Base-by-base conservation (phyloP, 352 stramenopile species). In the Globisporangium cederbergense region DNA sequence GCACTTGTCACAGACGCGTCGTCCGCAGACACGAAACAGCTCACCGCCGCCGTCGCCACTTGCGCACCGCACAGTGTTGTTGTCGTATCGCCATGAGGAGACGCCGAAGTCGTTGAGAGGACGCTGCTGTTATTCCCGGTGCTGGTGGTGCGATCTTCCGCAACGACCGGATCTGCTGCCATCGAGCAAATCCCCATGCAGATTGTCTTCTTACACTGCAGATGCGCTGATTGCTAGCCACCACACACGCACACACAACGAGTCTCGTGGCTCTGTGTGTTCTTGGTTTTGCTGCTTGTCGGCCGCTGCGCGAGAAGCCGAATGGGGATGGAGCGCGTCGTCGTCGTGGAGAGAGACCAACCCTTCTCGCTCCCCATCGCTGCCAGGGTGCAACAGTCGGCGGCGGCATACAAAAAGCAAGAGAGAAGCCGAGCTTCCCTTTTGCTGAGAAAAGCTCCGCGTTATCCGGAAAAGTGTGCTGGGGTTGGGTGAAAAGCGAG, bases 101-200 rank as follows among this genome's bases (percentile, higher is more conserved):
- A 11, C 18, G 32, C 18, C 13, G 47, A 9, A 3, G 30, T 4
- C 18, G 30, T 4, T 6, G 51, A 43, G 30, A 43, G n/a, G 30
- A 18, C n/a, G 52, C 28, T 28, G 16, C 14, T 57, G 51, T 0
- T 58, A 18, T 18, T 56, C 25, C 28, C 34, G 18, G 9, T 58
- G 32, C 52, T 58, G 52, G 22, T 28, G 52, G 52, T 58, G 52
- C 52, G 34, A 58, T 58, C 52, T 58, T 58, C 32, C 52, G 52
- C 32, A 32, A 58, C 52, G 52, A 46, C 18, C 52, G 52, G 52
- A 20, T 58, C 52, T 32, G 52, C 30, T 30, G 52, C 52, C 52
- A 58, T 58, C 18, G 52, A 58, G 52, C 52, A 58, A 46, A 46
- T 58, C 52, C 32, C 52, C 52, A 58, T 58, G 52, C 52, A 58